phyloP scores from a whole-genome alignment of 345 rosid species.

The Salix dunnii region DNA sequence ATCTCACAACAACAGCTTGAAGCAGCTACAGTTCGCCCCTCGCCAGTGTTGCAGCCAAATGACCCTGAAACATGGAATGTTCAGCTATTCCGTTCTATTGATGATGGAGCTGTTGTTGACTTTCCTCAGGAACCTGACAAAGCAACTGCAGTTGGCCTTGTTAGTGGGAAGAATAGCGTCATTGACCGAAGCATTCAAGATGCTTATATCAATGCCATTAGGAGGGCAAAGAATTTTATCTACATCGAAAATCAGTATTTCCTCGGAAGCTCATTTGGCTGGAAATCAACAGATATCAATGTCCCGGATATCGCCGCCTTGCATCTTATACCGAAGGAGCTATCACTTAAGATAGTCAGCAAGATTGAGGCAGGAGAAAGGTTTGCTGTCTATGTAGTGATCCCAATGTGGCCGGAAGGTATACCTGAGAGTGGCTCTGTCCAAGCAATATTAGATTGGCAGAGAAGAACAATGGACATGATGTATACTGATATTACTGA shows the following conservation, averaged over 20 bases:
- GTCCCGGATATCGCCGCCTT: slow-evolving; percentile 53
- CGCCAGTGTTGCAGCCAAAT: slow-evolving; percentile 8
- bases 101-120: slow-evolving; percentile 41
- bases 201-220: slow-evolving; percentile 69
- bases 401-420: slow-evolving; percentile 94
- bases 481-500: slow-evolving; percentile 62
- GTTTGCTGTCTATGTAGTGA: slow-evolving; percentile 66
- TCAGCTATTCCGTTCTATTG: slow-evolving; percentile 71
- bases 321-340: slow-evolving; percentile 76
- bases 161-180: slow-evolving; percentile 48
- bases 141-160: slow-evolving; percentile 46
- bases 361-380: slow-evolving; percentile 73
- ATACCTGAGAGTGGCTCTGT: slow-evolving; percentile 60
- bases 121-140: slow-evolving; percentile 38
- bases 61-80: slow-evolving; percentile 54
- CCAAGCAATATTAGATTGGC: slow-evolving; percentile 87
- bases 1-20: slow-evolving; percentile 28
- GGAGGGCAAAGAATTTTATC: slow-evolving; percentile 73
- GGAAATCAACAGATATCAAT: slow-evolving; percentile 46
- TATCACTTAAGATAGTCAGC: slow-evolving; percentile 66
- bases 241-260: slow-evolving; percentile 89
- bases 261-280: slow-evolving; percentile 73
- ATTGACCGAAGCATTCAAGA: slow-evolving; percentile 82
- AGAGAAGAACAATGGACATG: slow-evolving; percentile 83
- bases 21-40: slow-evolving; percentile 26